Evolutionary conservation across 1,284 basidiomycete genomes (phyloP).

Genomic region (Apiotrichum mycotoxinovorans): DNA sequence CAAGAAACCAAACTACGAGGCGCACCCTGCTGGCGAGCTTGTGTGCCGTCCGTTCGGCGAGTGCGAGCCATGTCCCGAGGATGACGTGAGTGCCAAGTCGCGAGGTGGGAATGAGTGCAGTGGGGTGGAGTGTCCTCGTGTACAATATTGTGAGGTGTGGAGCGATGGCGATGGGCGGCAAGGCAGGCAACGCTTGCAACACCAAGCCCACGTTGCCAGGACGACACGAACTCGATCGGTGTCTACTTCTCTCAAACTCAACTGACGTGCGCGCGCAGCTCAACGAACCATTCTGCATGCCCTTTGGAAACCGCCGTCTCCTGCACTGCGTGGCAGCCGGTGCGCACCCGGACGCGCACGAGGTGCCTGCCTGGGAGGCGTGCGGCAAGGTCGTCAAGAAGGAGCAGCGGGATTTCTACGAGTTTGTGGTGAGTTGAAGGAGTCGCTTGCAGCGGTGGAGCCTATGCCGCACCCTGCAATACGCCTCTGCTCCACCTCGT

Average conservation of each 20-base stretch:
- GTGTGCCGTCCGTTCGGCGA: slow-evolving; percentile 71
- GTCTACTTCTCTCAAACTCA: not conserved
- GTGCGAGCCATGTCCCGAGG: slow-evolving; percentile 76
- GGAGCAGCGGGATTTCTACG: slow-evolving; percentile 79
- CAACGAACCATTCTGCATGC: slow-evolving; percentile 79
- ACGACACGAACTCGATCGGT: no score
- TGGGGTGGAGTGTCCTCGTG: not conserved
- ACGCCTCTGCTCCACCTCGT: no score
- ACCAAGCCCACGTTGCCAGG: no score
- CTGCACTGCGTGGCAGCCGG: slow-evolving; percentile 66
- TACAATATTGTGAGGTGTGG: not conserved
- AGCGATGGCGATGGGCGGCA: no score
- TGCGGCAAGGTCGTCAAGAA: slow-evolving; percentile 74
- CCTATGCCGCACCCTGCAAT: no score
- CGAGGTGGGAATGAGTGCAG: not conserved
- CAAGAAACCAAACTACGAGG: slow-evolving; percentile 27
- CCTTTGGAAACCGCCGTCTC: slow-evolving; percentile 80
- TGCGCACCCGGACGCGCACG: slow-evolving; percentile 36
- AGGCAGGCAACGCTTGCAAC: no score
- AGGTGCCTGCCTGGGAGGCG: slow-evolving; percentile 79
- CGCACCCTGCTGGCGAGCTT: slow-evolving; percentile 36
- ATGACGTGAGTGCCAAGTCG: slow-evolving; percentile 59
- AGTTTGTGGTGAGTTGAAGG: slow-evolving; percentile 65
- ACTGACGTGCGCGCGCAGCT: slow-evolving; percentile 57
- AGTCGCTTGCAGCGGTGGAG: not conserved